phyloP scores from a whole-genome alignment of 23 red algal genomes.

The Gracilariopsis chorda region DNA sequence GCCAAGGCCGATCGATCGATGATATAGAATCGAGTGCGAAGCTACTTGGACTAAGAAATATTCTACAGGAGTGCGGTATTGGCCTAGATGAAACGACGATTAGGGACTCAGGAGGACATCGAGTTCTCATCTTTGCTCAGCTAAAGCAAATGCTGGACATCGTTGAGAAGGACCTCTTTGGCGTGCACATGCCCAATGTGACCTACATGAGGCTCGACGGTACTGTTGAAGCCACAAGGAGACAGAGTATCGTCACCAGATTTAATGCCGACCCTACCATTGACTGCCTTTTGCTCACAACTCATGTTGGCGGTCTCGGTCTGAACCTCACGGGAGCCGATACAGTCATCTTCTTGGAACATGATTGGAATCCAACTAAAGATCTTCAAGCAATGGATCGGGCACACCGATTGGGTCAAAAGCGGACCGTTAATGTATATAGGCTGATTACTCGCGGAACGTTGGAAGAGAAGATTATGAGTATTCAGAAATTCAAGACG shows the following conservation, averaged over 20 bases:
- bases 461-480: constrained; percentile 97
- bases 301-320: constrained; percentile 93
- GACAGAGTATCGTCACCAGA: constrained; percentile 88
- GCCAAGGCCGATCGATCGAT: constrained; percentile 39
- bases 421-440: constrained; percentile 90
- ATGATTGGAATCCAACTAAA: constrained; percentile 95
- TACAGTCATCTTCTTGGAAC: constrained; percentile 96
- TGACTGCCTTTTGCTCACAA: constrained; percentile 87
- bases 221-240: constrained; percentile 67
- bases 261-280: constrained; percentile 99
- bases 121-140: constrained; percentile 97
- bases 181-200: constrained; percentile 66
- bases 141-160: constrained; percentile 89
- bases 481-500: constrained; percentile 95
- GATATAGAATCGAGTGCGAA: constrained; percentile 80
- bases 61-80: constrained; percentile 87
- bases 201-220: constrained; percentile 95
- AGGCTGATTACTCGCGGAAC: constrained; percentile 87
- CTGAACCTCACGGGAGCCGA: constrained; percentile 98
- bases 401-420: constrained; percentile 96
- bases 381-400: constrained; percentile 99
- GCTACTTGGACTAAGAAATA: constrained; percentile 61
- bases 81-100: not conserved
- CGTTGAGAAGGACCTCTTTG: constrained; percentile 88
- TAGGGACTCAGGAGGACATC: constrained; percentile 67